Evolutionary conservation across 306 rosid genomes (phyloP).

Genomic region (Quercus suber): DNA sequence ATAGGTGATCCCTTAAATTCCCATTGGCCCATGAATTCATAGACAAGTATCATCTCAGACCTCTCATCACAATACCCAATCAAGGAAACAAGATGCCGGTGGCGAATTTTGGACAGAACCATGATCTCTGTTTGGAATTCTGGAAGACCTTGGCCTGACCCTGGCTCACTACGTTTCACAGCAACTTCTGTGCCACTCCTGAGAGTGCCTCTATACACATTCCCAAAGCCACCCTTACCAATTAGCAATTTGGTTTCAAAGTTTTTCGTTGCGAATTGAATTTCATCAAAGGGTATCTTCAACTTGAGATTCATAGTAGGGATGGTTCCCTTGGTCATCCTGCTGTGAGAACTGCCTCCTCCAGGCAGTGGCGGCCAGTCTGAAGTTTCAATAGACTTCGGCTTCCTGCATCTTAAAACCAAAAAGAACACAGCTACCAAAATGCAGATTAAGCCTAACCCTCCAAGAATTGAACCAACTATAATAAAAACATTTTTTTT

Average conservation of each 20-base stretch:
- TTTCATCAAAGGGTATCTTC: constrained; percentile 35
- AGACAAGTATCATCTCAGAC: constrained; percentile 55
- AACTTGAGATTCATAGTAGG: constrained; percentile 34
- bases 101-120: constrained; percentile 49
- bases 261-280: constrained; percentile 38
- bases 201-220: constrained; percentile 39
- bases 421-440: constrained; percentile 10
- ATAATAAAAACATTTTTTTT: background rate
- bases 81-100: constrained; percentile 49
- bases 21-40: constrained; percentile 61
- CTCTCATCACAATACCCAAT: constrained; percentile 55
- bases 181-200: constrained; percentile 37
- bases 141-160: constrained; percentile 47
- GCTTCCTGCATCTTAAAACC: constrained; percentile 21
- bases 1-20: constrained; percentile 46
- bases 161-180: constrained; percentile 49
- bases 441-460: constrained; percentile 20
- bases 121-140: constrained; percentile 52
- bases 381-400: constrained; percentile 11
- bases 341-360: constrained; percentile 44
- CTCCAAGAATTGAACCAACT: constrained; percentile 35
- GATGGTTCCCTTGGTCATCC: constrained; percentile 15
- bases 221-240: constrained; percentile 56
- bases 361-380: constrained; percentile 41
- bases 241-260: constrained; percentile 31